Evolutionary conservation across 179 eudicot species (phyloP), one percentile per base, ranked within the genome.

Genomic region (Beta lomatogona): DNA sequence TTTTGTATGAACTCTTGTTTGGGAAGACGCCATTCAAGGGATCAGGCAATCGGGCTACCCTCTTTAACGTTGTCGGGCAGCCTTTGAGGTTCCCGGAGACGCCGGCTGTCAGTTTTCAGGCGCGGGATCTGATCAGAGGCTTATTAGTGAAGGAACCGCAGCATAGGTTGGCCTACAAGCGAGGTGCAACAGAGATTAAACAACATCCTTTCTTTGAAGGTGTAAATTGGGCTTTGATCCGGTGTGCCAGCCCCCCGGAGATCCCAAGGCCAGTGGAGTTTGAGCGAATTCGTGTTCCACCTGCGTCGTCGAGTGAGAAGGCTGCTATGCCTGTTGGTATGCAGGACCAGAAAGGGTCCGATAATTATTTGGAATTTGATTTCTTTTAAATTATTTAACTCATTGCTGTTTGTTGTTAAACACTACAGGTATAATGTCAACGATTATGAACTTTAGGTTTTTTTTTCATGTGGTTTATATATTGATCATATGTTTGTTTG

Each of bases 181-280:
- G 97, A 61, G 97, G 97, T 14, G 97, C 97, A 25, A 89, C 97
- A 0, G 97, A 92, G 85, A 90, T 92, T 45, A 92, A 92, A 76
- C 97, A 92, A 65, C 97, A 92, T 61, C 94, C 97, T 0, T 92
- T 92, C 91, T 92, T 92, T 6, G 97, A 91, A 80, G 97, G 97
- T 6, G 93, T 92, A 16, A 92, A 92, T 76, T 92, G 97, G 97
- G 97, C 97, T 8, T 79, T 92, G 85, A 92, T 92, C 63, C 89
- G 97, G 44, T 92, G 97, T 71, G 97, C 97, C 10, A 91, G 91
- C 84, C 97, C 97, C 1, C 97, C 97, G 0, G 97, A 92, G 77
- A 82, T 91, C 76, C 94, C 88, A 5, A 87, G 88, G 65, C 94
- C 97, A 0, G 88, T 88, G 4, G 93, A 92, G 78, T 77, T 89